phyloP scores from a whole-genome alignment of 169 alveolate species.

The Plasmodium coatneyi region DNA sequence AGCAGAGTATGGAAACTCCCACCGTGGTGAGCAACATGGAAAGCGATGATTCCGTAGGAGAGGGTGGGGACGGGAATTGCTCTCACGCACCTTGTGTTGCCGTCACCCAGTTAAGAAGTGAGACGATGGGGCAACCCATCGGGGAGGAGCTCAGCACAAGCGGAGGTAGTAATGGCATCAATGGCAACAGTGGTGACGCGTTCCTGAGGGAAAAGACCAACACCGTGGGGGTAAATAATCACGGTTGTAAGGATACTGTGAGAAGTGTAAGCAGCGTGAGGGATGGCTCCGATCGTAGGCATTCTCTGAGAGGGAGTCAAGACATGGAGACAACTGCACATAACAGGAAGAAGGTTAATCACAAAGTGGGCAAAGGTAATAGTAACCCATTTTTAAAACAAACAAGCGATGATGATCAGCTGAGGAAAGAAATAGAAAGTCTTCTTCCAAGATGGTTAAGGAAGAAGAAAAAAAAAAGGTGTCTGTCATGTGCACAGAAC shows the following conservation, averaged over 20 bases:
- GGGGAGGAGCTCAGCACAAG: neutral
- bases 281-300: neutral
- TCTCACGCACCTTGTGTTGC: neutral
- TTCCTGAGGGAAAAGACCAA: neutral
- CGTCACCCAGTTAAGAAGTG: neutral
- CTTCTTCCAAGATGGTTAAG: constrained; percentile 23
- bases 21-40: constrained; percentile 7
- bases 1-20: neutral
- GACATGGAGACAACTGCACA: neutral
- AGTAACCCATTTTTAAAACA: neutral
- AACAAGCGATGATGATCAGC: neutral
- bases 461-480: neutral
- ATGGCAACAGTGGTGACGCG: neutral
- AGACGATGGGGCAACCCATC: neutral
- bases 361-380: neutral
- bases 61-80: neutral
- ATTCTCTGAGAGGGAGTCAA: neutral
- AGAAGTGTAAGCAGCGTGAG: neutral
- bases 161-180: neutral
- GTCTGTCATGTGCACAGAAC: constrained; percentile 74
- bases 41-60: neutral
- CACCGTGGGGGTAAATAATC: neutral
- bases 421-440: constrained; percentile 8
- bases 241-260: neutral
- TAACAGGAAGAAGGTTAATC: neutral